Base-by-base conservation (phyloP, 2,329 filamentous ascomycete species). In the Fusarium verrucosum region DNA sequence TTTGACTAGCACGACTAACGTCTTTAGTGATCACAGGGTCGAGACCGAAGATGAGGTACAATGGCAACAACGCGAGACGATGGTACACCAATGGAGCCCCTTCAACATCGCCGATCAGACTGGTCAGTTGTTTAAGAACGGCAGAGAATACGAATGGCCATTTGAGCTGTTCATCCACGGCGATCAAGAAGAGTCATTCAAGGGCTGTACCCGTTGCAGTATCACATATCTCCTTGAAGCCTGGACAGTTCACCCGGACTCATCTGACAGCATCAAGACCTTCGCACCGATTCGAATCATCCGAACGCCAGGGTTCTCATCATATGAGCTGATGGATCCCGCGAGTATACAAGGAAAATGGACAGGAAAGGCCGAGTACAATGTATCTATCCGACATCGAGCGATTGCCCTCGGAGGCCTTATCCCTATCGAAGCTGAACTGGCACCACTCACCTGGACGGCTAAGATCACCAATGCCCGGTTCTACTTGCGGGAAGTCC, bases 301-400 rank as follows among this genome's bases (percentile, higher is more conserved):
- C 2, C 45, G 54, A 0, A 53, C 54, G 1, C 56, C 54, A 0
- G 22, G 45, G 0, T 53, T 59, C 8, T 59, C 56, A 1, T 59
- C 56, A 1, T 59, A 59, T 5, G 54, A 59, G 11, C 56, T 59
- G 2, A 44, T 59, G 54, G 56, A 59, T 7, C 56, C 56, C 0
- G 8, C 45, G 1, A 44, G 45, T 3, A 54, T 51, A 4, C 38
- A 59, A 2, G 56, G 56, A 0, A 59, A 41, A 2, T 59, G 56
- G 56, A 38, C 28, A 0, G 49, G 16, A 2, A 44, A 19, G 13
- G 45, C 54, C 3, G 45, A 59, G 8, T 59, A 59, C 7, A 59
- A 30, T 1, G 22, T 59, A 2, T 59, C 56, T 0, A 28, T 53
- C 1, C 38, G 45, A 16, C 56, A 59, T 13, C 32, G 55, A 1